Evolutionary conservation across 441 rosid genomes (phyloP).

Genomic region (Euphorbia celastroides): DNA sequence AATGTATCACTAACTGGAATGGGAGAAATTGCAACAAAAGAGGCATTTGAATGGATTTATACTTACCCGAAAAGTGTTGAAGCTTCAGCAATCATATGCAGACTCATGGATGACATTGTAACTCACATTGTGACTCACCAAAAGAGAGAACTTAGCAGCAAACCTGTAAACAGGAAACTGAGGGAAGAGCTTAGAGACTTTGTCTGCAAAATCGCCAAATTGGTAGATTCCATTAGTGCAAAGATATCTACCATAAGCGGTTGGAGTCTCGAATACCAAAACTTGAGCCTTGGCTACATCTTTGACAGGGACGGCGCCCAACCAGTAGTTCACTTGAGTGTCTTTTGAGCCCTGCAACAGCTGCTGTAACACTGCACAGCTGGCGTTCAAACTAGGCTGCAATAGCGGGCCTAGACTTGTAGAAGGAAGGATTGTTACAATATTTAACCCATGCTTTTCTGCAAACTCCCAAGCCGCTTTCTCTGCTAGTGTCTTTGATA

Average conservation of each 20-base stretch:
- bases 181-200: constrained; percentile 14
- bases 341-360: constrained; percentile 62
- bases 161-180: constrained; percentile 60
- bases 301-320: constrained; percentile 50
- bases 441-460: constrained; percentile 51
- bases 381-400: constrained; percentile 74
- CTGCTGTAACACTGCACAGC: constrained; percentile 64
- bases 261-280: constrained; percentile 49
- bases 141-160: neutral
- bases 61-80: constrained; percentile 23
- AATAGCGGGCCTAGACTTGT: constrained; percentile 72
- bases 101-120: constrained; percentile 32
- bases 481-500: constrained; percentile 83
- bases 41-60: constrained; percentile 25
- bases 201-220: constrained; percentile 57
- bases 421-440: constrained; percentile 65
- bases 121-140: too few species aligned
- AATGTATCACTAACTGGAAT: constrained; percentile 25
- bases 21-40: constrained; percentile 22
- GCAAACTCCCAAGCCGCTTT: constrained; percentile 73
- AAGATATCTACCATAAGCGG: constrained; percentile 43
- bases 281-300: constrained; percentile 75
- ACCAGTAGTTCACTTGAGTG: constrained; percentile 74
- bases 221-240: constrained; percentile 81
- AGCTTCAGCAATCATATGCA: constrained; percentile 18